phyloP scores from a whole-genome alignment of 306 rosid genomes.

The Canavalia gladiata region DNA sequence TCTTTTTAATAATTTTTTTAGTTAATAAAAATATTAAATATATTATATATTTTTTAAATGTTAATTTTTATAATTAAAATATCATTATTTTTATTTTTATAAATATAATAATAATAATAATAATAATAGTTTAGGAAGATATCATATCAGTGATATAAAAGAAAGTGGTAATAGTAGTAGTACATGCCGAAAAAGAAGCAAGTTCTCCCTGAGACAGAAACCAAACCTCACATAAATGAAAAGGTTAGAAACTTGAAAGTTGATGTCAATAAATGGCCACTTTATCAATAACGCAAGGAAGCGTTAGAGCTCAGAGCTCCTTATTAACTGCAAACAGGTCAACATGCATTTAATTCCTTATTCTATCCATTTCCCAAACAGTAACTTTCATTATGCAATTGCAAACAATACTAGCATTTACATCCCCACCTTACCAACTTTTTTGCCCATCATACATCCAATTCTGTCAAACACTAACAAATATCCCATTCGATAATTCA shows the following conservation, averaged over 20 bases:
- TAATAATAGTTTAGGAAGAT: too few species aligned
- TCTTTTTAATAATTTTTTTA: neutral
- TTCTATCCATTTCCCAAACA: conserved; percentile 9
- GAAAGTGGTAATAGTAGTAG: neutral
- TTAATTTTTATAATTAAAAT: too few species aligned
- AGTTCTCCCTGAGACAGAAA: too few species aligned
- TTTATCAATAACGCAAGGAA: neutral
- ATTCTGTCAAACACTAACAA: neutral
- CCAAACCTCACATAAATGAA: neutral
- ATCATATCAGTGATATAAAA: neutral
- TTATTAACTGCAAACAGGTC: neutral
- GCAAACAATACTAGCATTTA: conserved; percentile 12
- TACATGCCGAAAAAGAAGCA: neutral
- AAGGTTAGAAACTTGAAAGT: neutral
- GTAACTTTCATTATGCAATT: conserved; percentile 22
- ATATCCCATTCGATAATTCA: conserved; percentile 4
- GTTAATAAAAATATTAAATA: neutral
- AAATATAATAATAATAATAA: too few species aligned
- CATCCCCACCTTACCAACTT: conserved; percentile 25
- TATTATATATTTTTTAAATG: too few species aligned
- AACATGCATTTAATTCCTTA: neutral
- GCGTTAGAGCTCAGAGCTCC: neutral
- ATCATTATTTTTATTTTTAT: too few species aligned
- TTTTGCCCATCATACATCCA: conserved; percentile 15
- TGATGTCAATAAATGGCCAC: neutral